Percentiles rank a stretch among this genome's conserved stretches.
Evolutionary conservation across 2,329 filamentous ascomycete genomes (phyloP).

Genomic region (Trichophyton mentagrophytes): DNA sequence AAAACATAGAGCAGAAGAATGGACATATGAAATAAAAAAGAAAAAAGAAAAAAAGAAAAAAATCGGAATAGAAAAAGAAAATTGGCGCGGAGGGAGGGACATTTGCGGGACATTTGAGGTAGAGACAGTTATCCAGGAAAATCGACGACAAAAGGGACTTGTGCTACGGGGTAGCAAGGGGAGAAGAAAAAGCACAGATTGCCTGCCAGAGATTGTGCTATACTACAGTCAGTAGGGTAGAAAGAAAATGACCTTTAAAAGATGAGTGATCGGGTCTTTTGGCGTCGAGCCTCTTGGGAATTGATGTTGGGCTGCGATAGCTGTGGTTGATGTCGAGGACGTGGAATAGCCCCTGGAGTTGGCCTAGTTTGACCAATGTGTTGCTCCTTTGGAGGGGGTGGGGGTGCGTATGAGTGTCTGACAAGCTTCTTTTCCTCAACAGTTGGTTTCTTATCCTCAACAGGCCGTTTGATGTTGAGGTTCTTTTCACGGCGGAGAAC

Average conservation of each 20-base stretch:
- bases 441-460: constrained; percentile 9
- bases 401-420: constrained; percentile 2
- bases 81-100: not conserved
- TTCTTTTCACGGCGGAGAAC: constrained; percentile 40
- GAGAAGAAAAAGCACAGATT: not conserved
- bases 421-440: constrained; percentile 7
- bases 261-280: constrained; percentile 32
- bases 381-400: constrained; percentile 16
- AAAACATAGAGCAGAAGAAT: not conserved
- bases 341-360: constrained; percentile 17
- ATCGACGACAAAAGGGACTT: not conserved
- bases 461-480: constrained; percentile 19
- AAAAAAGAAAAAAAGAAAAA: not conserved
- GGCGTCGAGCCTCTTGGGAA: constrained; percentile 22
- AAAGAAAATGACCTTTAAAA: constrained; percentile 19
- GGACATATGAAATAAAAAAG: not conserved
- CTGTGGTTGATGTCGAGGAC: constrained; percentile 29
- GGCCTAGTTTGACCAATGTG: constrained; percentile 20
- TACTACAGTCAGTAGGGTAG: constrained; percentile 5
- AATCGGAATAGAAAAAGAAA: not conserved
- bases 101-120: not conserved
- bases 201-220: constrained; percentile 1
- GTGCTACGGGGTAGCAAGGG: not conserved
- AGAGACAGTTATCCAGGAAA: not conserved
- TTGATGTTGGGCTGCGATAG: constrained; percentile 29